Base-by-base conservation (phyloP, 176 grass and related monocot species). In the Musa itinerans region DNA sequence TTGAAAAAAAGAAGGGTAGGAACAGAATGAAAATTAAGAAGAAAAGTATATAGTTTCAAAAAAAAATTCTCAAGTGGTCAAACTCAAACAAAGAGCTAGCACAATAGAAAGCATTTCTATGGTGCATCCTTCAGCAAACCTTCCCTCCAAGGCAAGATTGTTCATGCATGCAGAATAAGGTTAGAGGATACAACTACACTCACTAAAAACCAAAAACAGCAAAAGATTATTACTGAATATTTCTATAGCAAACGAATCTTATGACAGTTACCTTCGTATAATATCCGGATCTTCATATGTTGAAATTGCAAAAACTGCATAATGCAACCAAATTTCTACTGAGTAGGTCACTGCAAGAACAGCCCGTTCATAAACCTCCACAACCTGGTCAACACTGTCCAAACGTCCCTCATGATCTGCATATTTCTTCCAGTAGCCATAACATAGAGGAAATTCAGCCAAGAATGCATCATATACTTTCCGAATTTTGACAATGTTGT, bases 341-440 rank as follows among this genome's bases (percentile, higher is more conserved):
- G 95, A 99, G 85, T 99, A 99, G 54, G 95, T 99, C 25, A 99
- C 95, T 23, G 95, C 90, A 73, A 99, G 80, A 91, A 99, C 88
- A 80, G 95, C 90, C 11, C 84, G 80, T 69, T 99, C 95, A 87
- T 99, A 99, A 8, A 99, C 95, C 78, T 99, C 95, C 65, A 91
- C 78, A 67, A 90, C 91, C 84, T 99, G 94, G 25, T 58, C 85
- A 65, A 52, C 78, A 14, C 88, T 78, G 56, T 85, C 88, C 72
- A 99, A 84, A 26, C 86, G 86, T 0, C 80, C 95, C 80, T 99
- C 95, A 81, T 99, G 88, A 78, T 99, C 95, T 34, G 95, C 90
- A 79, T 99, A 99, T 71, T 99, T 99, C 83, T 99, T 99, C 95
- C 95, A 99, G 72, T 99, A 99, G 19, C 95, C 95, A 84, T 91